Percentiles rank a stretch among this genome's conserved stretches.
Conservation (phyloP, 176 grass and related monocot species). For the Pontederia paniculata region DNA sequence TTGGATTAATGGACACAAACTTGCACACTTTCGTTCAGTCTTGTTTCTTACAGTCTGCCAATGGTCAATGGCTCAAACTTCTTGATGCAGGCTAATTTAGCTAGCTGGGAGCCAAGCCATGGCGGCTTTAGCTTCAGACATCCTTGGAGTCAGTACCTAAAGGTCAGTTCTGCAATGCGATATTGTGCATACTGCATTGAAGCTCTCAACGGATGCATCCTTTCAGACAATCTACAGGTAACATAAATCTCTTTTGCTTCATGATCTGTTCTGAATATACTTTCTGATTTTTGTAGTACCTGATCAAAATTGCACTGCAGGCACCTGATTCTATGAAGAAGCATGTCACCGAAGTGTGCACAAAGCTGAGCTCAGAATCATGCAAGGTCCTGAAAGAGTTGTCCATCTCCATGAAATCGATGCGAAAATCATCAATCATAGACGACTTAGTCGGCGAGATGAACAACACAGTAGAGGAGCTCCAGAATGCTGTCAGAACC, state of each 20-base stretch:
- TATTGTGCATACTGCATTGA: neutral
- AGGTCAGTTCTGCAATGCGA: neutral
- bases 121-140: neutral
- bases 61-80: too few species aligned
- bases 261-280: too few species aligned
- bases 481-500: conserved; percentile 4
- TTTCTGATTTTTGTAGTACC: neutral
- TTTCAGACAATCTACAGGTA: conserved; percentile 3
- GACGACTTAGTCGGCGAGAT: neutral
- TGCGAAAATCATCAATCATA: conserved; percentile 1
- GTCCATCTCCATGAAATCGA: conserved; percentile 4
- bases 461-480: conserved; percentile 6
- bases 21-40: too few species aligned
- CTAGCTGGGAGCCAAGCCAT: conserved; percentile 3
- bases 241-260: too few species aligned
- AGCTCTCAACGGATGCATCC: conserved; percentile 5
- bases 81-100: neutral
- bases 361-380: conserved; percentile 2
- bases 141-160: conserved; percentile 3
- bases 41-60: too few species aligned
- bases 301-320: neutral
- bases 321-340: conserved; percentile 7
- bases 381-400: conserved; percentile 12
- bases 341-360: neutral
- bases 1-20: too few species aligned